Evolutionary conservation across 2,329 filamentous ascomycete genomes (phyloP), one percentile per base, ranked within the genome.

Genomic region (Alternaria panax): DNA sequence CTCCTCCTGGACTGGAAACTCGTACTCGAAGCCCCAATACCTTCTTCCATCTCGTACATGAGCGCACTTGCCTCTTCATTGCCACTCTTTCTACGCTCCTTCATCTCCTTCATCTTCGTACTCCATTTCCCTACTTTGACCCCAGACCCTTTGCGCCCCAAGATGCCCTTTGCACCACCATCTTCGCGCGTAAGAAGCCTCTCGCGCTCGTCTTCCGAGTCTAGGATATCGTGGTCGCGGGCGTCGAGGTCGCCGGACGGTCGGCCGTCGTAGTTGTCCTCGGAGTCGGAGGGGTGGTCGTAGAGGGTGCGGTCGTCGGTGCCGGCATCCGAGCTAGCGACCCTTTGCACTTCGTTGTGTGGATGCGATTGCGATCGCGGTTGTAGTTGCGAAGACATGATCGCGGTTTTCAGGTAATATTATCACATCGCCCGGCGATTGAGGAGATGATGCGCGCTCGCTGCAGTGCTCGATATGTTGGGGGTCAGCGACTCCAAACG

Each of bases 31-130:
- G 85, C 87, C 71, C 90, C 85, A 2, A 84, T 86, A 1, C 92
- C 92, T 74, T 93, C 90, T 78, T 97, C 93, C 90, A 94, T 92
- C 79, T 95, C 91, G 76, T 92, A 93, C 89, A 96, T 92, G 71
- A 96, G 81, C 76, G 89, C 87, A 36, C 90, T 89, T 66, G 92
- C 87, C 73, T 92, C 90, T 55, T 88, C 88, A 60, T 87, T 77
- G 25, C 64, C 59, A 20, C 65, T 65, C 56, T 81, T 81, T 84
- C 83, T 79, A 60, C 73, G 65, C 59, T 72, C 64, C 42, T 65
- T 71, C 61, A 72, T 69, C 54, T 66, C 64, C 42, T 59, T 60
- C n/a, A n/a, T n/a, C 53, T 65, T 70, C 58, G 66, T 69, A n/a
- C 47, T 57, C 47, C 61, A 60, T 60, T 68, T 71, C 62, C 75